phyloP scores from a whole-genome alignment of 1,284 basidiomycete genomes.

The Ceratobasidium sp. region DNA sequence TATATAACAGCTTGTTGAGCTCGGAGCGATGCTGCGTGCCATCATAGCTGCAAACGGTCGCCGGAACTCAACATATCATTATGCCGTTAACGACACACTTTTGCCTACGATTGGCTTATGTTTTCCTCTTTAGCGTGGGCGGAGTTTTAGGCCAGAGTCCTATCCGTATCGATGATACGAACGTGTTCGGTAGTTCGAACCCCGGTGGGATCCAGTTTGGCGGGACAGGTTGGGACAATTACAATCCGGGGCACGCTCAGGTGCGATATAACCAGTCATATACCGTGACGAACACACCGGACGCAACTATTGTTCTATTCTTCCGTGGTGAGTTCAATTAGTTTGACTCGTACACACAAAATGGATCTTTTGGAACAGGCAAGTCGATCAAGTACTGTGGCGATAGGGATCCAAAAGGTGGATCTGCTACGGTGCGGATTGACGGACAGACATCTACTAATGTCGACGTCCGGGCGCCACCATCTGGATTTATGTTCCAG shows the following conservation, averaged over 20 bases:
- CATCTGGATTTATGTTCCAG: too few relatives aligned
- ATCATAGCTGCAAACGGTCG: too few relatives aligned
- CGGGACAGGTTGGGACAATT: background rate
- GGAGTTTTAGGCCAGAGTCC: background rate
- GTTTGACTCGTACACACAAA: background rate
- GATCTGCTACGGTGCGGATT: too few relatives aligned
- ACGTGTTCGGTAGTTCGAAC: background rate
- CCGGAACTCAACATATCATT: too few relatives aligned
- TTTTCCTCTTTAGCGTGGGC: background rate
- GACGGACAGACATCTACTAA: too few relatives aligned
- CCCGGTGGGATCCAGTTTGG: conserved; percentile 13
- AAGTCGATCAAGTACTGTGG: too few relatives aligned
- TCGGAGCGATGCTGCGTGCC: too few relatives aligned
- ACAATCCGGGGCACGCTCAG: too few relatives aligned
- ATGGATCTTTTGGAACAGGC: background rate
- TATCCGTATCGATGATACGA: background rate
- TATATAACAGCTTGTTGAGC: too few relatives aligned
- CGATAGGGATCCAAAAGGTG: too few relatives aligned
- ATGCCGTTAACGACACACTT: too few relatives aligned
- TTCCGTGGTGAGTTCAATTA: conserved; percentile 7
- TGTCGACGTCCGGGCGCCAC: too few relatives aligned
- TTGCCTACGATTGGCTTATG: background rate
- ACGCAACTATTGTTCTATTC: background rate
- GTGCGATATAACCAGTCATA: background rate
- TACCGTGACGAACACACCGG: background rate